Evolutionary conservation across 2,329 filamentous ascomycete genomes (phyloP), one percentile per base, ranked within the genome.

Genomic region (Botryotinia globosa): DNA sequence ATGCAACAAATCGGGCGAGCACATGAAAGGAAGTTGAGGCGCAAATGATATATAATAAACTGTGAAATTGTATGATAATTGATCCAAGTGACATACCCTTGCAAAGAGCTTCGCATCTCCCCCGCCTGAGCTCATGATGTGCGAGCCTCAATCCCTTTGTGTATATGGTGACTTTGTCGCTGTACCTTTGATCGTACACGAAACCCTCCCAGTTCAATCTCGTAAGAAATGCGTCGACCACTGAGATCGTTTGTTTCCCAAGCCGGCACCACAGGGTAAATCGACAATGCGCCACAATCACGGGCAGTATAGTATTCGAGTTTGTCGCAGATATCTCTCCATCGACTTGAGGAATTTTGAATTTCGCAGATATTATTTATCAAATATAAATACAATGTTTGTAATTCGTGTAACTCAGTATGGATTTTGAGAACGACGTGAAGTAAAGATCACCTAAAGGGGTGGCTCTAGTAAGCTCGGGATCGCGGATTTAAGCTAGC

Each of bases 101-200:
- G 96, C 95, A 87, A 99, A 99, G 85, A 99, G 91, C 89, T 98
- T 98, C 85, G 96, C 97, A 90, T 98, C 96, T 84, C 96, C 94
- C 85, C 93, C 93, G 83, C 90, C 84, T 72, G 79, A 80, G 76
- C 78, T 80, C 80, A 81, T 81, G 64, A 69, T 80, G 75, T 70
- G 68, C 71, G 72, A 67, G 71, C 64, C 73, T 76, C 73, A 76
- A 77, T 75, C 72, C 58, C 64, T 42, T 59, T 68, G 61, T 73
- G n/a, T 58, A 20, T 74, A 71, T 74, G 74, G 59, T 59, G 37
- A 68, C 44, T 39, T 29, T 68, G n/a, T 72, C 32, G 65, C 44
- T 69, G 44, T 66, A 63, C 51, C 44, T 20, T 51, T 37, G 44
- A 73, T 65, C 73, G 63, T 73, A 69, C 58, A 64, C 58, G 34